Base-by-base conservation (phyloP, 768 basidiomycete species). In the Pleurotus sapidus region DNA sequence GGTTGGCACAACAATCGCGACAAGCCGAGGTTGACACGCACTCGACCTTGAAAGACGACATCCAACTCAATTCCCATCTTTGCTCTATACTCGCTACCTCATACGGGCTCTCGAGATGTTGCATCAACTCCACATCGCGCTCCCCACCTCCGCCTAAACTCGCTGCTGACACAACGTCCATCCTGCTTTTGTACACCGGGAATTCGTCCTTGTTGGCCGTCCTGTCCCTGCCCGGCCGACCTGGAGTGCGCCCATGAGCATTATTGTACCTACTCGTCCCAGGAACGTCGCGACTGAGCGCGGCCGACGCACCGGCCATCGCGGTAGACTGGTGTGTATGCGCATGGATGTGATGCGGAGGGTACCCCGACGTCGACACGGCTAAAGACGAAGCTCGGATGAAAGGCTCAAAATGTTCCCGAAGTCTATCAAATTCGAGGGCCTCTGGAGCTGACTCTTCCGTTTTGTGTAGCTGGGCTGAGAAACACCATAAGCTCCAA, bases 331-430 rank as follows among this genome's bases (percentile, higher is more conserved):
- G 38, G 64, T 87, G 87, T 59, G 87, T 80, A 73, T 90, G 89
- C 59, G 87, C 80, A 73, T 91, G 89, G 72, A 83, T 74, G 69
- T 84, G 84, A 75, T 88, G 88, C 77, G 87, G 75, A 70, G 70
- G 64, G 64, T 74, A 71, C 54, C 69, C 65, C 77, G 73, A 65
- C 65, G 82, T 77, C 69, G 86, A 86, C 72, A 87, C 80, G 67
- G 88, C 86, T 72, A 84, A 77, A 59, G 87, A 83, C 60, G 90
- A 86, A 79, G 89, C 84, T 73, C 93, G 87, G 72, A 99, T 75
- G 77, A 93, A 91, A 56, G 93, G 91, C 69, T 98, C 97, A 76
- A 98, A 95, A 72, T 98, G 95, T 65, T 97, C 94, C 74, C 96
- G 96, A 64, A 99, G 72, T 59, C 89, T 84, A 63, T 99, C 97